These are phyloP conservation scores for Casaregolazyma lundiana DNA, from an alignment of 1,139 yeast genomes.

Conservation along the genomic window DNA sequence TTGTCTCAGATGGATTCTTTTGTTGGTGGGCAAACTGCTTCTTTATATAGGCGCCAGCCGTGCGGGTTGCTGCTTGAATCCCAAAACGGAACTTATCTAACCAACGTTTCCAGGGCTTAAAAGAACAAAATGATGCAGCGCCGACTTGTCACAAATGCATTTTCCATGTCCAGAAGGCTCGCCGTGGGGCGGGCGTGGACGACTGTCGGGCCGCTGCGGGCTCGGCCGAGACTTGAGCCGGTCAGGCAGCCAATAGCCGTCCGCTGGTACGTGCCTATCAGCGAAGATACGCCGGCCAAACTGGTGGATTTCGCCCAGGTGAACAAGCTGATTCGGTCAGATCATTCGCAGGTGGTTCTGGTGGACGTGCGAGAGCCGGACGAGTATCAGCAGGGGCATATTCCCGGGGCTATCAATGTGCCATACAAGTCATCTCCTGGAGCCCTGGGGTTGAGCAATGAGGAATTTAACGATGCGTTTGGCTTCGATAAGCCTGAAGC, in stretches of 20 bases:
- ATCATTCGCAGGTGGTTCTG: constrained; percentile 45
- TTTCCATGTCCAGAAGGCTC: neutral
- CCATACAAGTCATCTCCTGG: constrained; percentile 93
- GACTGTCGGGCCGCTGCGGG: no score
- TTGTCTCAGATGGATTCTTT: neutral
- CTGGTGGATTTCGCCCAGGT: constrained; percentile 53
- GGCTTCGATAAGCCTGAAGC: constrained; percentile 77
- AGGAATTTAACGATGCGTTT: constrained; percentile 75
- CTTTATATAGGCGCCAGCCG: no score
- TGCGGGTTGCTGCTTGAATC: no score
- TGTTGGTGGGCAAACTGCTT: no score
- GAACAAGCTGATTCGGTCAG: constrained; percentile 42
- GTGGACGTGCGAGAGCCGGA: constrained; percentile 91
- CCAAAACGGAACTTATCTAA: no score
- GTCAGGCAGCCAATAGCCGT: neutral
- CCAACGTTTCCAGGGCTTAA: no score
- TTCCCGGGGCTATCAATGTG: constrained; percentile 80
- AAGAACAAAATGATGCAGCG: neutral
- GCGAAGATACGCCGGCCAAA: constrained; percentile 44
- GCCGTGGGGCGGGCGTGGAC: no score
- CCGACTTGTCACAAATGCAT: neutral
- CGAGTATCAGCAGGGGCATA: constrained; percentile 65
- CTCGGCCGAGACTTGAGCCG: neutral
- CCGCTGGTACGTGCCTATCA: constrained; percentile 26
- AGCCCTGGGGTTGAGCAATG: constrained; percentile 75